Evolutionary conservation across 306 rosid genomes (phyloP).

Genomic region (Malus orientalis): DNA sequence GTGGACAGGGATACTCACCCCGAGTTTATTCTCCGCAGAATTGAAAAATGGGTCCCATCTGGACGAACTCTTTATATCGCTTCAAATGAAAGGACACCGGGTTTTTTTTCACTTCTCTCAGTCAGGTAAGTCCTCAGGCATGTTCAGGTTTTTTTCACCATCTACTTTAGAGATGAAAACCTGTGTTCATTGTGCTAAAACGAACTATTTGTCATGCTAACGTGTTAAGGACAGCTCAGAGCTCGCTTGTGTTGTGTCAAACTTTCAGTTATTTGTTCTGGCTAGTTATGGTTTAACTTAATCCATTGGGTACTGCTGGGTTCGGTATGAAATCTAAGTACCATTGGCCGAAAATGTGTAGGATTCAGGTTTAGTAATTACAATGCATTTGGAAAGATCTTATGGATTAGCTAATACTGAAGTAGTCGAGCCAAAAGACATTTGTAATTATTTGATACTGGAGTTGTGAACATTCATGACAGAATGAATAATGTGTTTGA

Average conservation of each 20-base stretch:
- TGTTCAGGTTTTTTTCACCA: neutral
- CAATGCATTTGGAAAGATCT: neutral
- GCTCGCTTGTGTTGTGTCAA: neutral
- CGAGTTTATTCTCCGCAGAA: slow-evolving; percentile 66
- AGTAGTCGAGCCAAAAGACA: neutral
- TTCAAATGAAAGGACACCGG: slow-evolving; percentile 88
- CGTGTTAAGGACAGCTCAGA: neutral
- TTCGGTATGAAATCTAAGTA: neutral
- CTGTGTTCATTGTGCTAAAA: neutral
- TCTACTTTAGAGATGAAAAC: neutral
- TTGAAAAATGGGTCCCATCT: slow-evolving; percentile 77
- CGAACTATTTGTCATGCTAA: neutral
- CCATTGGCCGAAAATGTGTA: neutral
- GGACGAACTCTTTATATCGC: slow-evolving; percentile 85
- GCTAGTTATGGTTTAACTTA: neutral
- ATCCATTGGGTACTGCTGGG: neutral
- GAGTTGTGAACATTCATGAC: neutral
- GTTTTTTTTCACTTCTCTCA: slow-evolving; percentile 84
- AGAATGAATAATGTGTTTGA: neutral
- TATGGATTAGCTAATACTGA: neutral
- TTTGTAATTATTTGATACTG: neutral
- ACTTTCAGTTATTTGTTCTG: neutral
- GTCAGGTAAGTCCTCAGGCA: slow-evolving; percentile 42
- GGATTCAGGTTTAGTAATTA: neutral
- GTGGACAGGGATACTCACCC: slow-evolving; percentile 89